Evolutionary conservation across 768 basidiomycete species (phyloP).

Genomic region (Podaxis sp.): DNA sequence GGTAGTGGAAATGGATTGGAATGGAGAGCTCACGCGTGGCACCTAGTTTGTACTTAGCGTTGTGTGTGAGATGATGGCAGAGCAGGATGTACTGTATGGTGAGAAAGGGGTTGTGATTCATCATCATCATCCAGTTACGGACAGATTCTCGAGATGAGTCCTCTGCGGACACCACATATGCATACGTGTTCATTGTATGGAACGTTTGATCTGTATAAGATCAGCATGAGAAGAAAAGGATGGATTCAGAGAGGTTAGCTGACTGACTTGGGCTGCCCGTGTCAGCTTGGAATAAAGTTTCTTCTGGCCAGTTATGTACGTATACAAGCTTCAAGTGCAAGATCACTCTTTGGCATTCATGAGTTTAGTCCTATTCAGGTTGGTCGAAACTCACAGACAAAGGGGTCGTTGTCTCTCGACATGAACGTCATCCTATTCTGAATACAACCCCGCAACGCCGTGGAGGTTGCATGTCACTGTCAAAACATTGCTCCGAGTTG

Average conservation of each 20-base stretch:
- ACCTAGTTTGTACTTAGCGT: not conserved
- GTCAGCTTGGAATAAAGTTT: not conserved
- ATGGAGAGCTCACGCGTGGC: conserved; percentile 1
- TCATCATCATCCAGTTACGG: not conserved
- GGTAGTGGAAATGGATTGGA: not conserved
- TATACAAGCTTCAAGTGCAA: not conserved
- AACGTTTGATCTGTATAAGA: not conserved
- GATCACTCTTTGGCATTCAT: not conserved
- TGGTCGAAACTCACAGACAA: not conserved
- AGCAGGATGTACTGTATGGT: not conserved
- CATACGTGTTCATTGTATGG: not conserved
- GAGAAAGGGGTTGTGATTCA: not conserved
- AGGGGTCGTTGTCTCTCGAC: not conserved
- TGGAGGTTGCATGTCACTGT: not conserved
- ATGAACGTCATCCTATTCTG: not conserved
- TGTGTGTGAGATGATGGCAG: not conserved
- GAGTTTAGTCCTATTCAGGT: not conserved
- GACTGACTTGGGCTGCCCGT: not conserved
- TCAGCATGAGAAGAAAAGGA: not conserved
- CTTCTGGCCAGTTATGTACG: not conserved
- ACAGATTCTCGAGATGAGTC: not conserved
- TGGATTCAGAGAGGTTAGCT: not conserved
- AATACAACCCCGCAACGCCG: not conserved
- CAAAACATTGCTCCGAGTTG: not conserved
- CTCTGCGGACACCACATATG: not conserved